phyloP scores from a whole-genome alignment of 805 yeast species.

The Yamadazyma paraphyllophila region DNA sequence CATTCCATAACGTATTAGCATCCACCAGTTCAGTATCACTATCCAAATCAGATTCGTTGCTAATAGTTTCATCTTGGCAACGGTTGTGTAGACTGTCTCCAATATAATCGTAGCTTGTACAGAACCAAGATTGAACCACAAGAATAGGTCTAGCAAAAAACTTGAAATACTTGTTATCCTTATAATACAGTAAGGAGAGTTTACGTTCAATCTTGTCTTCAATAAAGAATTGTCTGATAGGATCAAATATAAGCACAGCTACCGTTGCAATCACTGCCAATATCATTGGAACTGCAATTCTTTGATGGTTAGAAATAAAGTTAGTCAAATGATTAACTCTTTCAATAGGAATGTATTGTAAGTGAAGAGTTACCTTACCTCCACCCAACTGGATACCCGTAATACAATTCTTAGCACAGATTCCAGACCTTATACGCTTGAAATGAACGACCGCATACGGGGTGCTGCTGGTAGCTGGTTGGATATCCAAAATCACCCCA shows the following conservation, averaged over 20 bases:
- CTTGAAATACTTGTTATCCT: slow-evolving; percentile 29
- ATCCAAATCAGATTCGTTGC: slow-evolving; percentile 17
- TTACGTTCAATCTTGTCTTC: slow-evolving; percentile 66
- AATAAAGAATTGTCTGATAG: slow-evolving; percentile 80
- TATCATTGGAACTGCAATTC: slow-evolving; percentile 76
- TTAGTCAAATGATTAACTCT: slow-evolving; percentile 53
- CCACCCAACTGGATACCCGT: slow-evolving; percentile 67
- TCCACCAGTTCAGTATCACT: slow-evolving; percentile 15
- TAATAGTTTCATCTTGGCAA: slow-evolving; percentile 14
- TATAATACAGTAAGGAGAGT: slow-evolving; percentile 51
- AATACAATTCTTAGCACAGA: slow-evolving; percentile 85
- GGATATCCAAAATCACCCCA: slow-evolving; percentile 76
- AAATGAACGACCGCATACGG: slow-evolving; percentile 47
- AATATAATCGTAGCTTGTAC: slow-evolving; percentile 33
- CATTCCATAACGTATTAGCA: slow-evolving; percentile 58
- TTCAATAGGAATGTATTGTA: slow-evolving; percentile 63
- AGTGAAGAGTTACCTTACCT: slow-evolving; percentile 60
- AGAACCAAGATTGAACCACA: slow-evolving; percentile 24
- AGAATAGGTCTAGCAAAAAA: slow-evolving; percentile 27
- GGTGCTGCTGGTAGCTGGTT: slow-evolving; percentile 50
- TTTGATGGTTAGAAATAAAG: slow-evolving; percentile 69
- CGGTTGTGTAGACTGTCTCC: slow-evolving; percentile 23
- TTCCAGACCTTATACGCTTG: slow-evolving; percentile 60
- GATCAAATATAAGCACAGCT: slow-evolving; percentile 88
- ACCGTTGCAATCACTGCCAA: slow-evolving; percentile 76